These are phyloP conservation scores for Cryphonectria carpinicola DNA, from an alignment of 2,329 filamentous ascomycete genomes.

Conservation along the genomic window DNA sequence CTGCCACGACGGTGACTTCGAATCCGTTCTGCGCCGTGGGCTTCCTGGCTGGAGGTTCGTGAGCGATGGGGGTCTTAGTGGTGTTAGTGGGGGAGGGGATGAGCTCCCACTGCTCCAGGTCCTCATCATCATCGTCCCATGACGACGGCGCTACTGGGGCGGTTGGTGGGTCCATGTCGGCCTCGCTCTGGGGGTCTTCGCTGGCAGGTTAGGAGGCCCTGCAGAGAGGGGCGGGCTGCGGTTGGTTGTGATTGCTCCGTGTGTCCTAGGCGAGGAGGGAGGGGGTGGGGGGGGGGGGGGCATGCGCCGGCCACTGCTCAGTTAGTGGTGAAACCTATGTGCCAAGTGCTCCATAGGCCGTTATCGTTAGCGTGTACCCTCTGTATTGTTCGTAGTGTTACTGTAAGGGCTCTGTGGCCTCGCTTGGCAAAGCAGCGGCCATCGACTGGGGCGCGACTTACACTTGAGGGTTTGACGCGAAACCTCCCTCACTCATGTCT, in stretches of 20 bases:
- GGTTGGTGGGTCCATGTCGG: slow-evolving; percentile 11
- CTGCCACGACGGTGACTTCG: background rate
- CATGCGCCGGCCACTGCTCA: background rate
- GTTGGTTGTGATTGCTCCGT: background rate
- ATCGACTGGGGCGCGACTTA: background rate
- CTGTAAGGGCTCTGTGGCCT: background rate
- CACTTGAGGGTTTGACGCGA: background rate
- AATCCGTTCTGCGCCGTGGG: background rate
- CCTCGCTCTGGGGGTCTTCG: slow-evolving; percentile 8
- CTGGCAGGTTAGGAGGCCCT: slow-evolving; percentile 5
- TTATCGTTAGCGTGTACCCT: slow-evolving; percentile 23
- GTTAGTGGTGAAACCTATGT: background rate
- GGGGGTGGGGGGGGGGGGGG: background rate
- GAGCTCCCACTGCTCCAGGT: slow-evolving; percentile 23
- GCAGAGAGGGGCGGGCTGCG: background rate
- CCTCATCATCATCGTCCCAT: slow-evolving; percentile 14
- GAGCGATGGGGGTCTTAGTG: background rate
- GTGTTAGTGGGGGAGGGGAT: slow-evolving; percentile 2
- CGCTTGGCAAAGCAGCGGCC: background rate
- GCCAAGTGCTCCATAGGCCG: background rate
- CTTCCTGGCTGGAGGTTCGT: background rate
- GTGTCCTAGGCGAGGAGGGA: background rate
- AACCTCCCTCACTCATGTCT: background rate
- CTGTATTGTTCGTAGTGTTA: background rate
- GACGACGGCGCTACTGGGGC: slow-evolving; percentile 17